Conservation (phyloP, 140 eudicot species). For the Erigeron philadelphicus region DNA sequence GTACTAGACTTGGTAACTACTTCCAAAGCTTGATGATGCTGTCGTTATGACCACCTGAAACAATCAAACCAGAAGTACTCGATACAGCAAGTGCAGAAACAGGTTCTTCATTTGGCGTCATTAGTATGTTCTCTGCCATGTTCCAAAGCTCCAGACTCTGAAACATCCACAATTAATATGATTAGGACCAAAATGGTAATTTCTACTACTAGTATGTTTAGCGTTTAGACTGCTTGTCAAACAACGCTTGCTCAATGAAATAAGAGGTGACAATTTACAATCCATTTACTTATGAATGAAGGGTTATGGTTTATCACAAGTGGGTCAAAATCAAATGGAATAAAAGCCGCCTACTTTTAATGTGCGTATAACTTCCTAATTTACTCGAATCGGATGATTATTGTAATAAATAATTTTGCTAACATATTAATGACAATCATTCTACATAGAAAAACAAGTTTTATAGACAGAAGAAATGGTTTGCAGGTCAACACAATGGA, state of each 20-base stretch:
- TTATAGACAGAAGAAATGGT: neutral
- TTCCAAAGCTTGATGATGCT: constrained; percentile 61
- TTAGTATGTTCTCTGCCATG: constrained; percentile 54
- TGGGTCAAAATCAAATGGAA: neutral
- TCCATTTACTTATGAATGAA: too few relatives aligned
- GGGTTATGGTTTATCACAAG: neutral
- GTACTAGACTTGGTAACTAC: constrained; percentile 20
- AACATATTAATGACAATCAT: neutral
- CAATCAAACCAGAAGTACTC: constrained; percentile 40
- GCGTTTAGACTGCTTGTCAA: neutral
- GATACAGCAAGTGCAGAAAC: constrained; percentile 47
- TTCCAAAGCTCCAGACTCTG: constrained; percentile 71
- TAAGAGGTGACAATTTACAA: neutral
- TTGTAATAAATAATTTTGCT: neutral
- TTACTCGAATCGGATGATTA: neutral
- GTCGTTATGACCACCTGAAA: constrained; percentile 47
- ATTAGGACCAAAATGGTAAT: constrained; percentile 10
- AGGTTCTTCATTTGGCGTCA: constrained; percentile 47
- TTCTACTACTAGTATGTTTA: neutral
- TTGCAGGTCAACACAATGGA: constrained; percentile 2
- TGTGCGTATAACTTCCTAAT: neutral
- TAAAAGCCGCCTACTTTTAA: neutral
- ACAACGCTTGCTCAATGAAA: neutral
- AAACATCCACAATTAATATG: constrained; percentile 12
- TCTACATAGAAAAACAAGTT: neutral